Evolutionary conservation across 2,329 filamentous ascomycete species (phyloP).

Genomic region (Xylaria sp.): DNA sequence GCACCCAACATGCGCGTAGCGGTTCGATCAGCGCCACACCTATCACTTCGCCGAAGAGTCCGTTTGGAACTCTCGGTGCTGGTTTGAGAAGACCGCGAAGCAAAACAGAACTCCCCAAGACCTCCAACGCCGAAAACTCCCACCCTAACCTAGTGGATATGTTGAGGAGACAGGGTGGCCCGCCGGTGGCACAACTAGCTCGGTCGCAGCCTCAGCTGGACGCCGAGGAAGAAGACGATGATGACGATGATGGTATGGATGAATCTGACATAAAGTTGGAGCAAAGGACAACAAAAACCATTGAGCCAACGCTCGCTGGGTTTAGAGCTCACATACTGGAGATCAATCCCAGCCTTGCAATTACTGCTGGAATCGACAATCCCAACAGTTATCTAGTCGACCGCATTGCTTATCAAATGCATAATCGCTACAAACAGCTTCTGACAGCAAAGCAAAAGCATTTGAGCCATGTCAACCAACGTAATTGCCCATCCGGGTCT

Average conservation of each 20-base stretch:
- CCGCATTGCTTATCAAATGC: slow-evolving; percentile 84
- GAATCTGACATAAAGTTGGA: slow-evolving; percentile 72
- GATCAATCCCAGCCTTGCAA: slow-evolving; percentile 76
- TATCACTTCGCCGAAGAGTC: slow-evolving; percentile 65
- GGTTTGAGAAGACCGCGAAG: slow-evolving; percentile 65
- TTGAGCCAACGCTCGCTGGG: slow-evolving; percentile 78
- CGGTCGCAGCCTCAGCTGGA: slow-evolving; percentile 57
- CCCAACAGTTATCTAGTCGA: slow-evolving; percentile 74
- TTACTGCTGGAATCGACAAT: slow-evolving; percentile 44
- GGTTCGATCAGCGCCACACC: slow-evolving; percentile 69
- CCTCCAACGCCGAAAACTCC: slow-evolving; percentile 52
- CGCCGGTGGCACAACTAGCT: slow-evolving; percentile 62
- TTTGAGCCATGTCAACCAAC: slow-evolving; percentile 63
- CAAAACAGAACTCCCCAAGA: slow-evolving; percentile 64
- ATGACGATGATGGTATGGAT: slow-evolving; percentile 66
- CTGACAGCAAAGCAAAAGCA: slow-evolving; percentile 78
- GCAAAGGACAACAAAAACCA: slow-evolving; percentile 70
- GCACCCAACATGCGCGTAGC: slow-evolving; percentile 66
- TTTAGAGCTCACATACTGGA: slow-evolving; percentile 79
- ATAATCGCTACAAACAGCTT: slow-evolving; percentile 80
- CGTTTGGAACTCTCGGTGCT: slow-evolving; percentile 57
- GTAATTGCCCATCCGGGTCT: slow-evolving; percentile 68
- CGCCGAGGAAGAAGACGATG: slow-evolving; percentile 68
- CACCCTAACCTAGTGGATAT: slow-evolving; percentile 61
- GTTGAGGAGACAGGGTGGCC: slow-evolving; percentile 65